Percentiles rank a stretch among this genome's conserved stretches.
Conservation (phyloP, 768 basidiomycete species). For the Plicaturopsis crispa region DNA sequence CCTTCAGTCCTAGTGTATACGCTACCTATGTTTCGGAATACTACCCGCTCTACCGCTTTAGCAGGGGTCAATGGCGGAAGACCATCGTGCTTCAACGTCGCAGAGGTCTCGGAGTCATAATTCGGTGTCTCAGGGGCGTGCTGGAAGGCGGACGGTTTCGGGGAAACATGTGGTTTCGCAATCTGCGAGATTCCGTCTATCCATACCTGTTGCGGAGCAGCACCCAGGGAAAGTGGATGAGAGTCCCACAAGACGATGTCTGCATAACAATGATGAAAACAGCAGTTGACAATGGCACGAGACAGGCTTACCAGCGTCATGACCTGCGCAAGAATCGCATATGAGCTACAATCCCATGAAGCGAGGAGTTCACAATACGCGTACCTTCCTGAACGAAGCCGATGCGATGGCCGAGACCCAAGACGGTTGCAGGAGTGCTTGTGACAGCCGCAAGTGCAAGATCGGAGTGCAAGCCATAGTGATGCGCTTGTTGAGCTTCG, state of each 20-base stretch:
- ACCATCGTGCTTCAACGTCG: constrained; percentile 52
- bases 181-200: constrained; percentile 82
- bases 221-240: constrained; percentile 71
- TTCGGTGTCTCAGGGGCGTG: constrained; percentile 46
- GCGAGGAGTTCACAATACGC: constrained; percentile 7
- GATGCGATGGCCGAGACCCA: constrained; percentile 72
- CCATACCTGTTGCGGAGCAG: constrained; percentile 74
- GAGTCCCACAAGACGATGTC: constrained; percentile 73
- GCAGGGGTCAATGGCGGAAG: constrained; percentile 64
- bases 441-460: constrained; percentile 67
- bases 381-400: constrained; percentile 56
- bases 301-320: too few species aligned
- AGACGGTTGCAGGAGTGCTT: constrained; percentile 57
- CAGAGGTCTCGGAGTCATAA: constrained; percentile 48
- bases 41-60: too few species aligned
- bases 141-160: constrained; percentile 52
- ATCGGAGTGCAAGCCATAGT: constrained; percentile 60
- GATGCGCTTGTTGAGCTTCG: constrained; percentile 61
- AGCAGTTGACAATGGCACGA: not conserved
- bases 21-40: constrained; percentile 60
- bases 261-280: constrained; percentile 8
- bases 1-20: constrained; percentile 31
- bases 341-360: too few species aligned
- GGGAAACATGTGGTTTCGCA: constrained; percentile 29
- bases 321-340: too few species aligned